phyloP scores from a whole-genome alignment of 345 rosid species.

The Triadica sebifera region DNA sequence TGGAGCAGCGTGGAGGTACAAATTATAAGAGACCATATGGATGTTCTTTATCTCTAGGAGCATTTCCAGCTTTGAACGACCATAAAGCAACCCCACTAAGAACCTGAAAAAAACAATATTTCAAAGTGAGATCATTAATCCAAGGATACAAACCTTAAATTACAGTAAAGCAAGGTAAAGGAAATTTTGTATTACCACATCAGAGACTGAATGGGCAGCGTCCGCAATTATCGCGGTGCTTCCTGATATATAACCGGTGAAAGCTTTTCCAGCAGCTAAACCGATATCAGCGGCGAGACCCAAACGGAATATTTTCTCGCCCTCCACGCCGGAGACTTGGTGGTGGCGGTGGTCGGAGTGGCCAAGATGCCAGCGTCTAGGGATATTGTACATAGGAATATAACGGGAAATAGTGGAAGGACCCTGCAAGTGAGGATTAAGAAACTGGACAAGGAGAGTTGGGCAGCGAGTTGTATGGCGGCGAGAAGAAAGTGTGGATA shows the following conservation, averaged over 20 bases:
- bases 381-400: constrained; percentile 31
- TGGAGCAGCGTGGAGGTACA: constrained; percentile 45
- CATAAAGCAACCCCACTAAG: constrained; percentile 80
- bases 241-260: constrained; percentile 60
- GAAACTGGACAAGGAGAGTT: constrained; percentile 15
- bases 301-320: constrained; percentile 70
- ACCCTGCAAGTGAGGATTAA: constrained; percentile 25
- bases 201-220: constrained; percentile 69
- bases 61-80: constrained; percentile 80
- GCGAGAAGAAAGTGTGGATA: constrained; percentile 31
- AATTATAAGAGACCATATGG: constrained; percentile 78
- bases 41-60: constrained; percentile 88
- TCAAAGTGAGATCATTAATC: neutral
- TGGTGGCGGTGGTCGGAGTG: constrained; percentile 37
- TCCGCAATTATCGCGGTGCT: constrained; percentile 70
- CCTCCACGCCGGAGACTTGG: constrained; percentile 36
- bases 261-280: constrained; percentile 61
- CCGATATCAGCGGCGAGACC: constrained; percentile 65
- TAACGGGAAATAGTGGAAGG: constrained; percentile 13
- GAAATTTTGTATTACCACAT: constrained; percentile 41
- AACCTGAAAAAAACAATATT: constrained; percentile 45
- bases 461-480: constrained; percentile 11
- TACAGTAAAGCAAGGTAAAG: neutral
- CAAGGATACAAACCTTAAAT: neutral
- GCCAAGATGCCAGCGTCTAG: constrained; percentile 70